phyloP scores from a whole-genome alignment of 257 asterid genomes.

The Przewalskia tangutica region DNA sequence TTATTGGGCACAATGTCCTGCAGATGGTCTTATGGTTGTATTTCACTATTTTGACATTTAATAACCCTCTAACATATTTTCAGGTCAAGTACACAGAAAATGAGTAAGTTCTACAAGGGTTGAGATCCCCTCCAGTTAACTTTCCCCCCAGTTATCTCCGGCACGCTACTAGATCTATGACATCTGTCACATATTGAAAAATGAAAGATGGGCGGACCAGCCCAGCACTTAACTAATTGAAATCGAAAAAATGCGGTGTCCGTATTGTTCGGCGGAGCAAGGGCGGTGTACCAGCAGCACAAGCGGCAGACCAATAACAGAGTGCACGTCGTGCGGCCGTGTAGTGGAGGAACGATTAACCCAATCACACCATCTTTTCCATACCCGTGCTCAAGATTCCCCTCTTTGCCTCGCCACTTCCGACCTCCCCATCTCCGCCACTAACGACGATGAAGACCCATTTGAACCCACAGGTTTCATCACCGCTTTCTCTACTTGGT shows the following conservation, averaged over 20 bases:
- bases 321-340: constrained; percentile 84
- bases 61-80: too few species aligned
- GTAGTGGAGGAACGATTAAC: constrained; percentile 76
- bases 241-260: constrained; percentile 85
- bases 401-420: constrained; percentile 94
- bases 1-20: too few species aligned
- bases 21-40: too few species aligned
- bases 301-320: constrained; percentile 59
- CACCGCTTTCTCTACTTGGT: constrained; percentile 96
- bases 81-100: too few species aligned
- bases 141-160: too few species aligned
- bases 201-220: background rate
- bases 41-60: too few species aligned
- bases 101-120: too few species aligned
- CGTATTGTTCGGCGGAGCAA: constrained; percentile 68
- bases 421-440: constrained; percentile 53
- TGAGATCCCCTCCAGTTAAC: too few species aligned
- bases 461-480: constrained; percentile 85
- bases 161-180: too few species aligned
- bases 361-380: constrained; percentile 92
- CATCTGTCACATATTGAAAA: too few species aligned
- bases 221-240: too few species aligned
- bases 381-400: constrained; percentile 83
- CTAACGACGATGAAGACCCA: constrained; percentile 61
- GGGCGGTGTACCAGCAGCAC: constrained; percentile 78